These are phyloP conservation scores for Nakazawaea anatomiae DNA, from an alignment of 805 yeast genomes.

Conservation along the genomic window DNA sequence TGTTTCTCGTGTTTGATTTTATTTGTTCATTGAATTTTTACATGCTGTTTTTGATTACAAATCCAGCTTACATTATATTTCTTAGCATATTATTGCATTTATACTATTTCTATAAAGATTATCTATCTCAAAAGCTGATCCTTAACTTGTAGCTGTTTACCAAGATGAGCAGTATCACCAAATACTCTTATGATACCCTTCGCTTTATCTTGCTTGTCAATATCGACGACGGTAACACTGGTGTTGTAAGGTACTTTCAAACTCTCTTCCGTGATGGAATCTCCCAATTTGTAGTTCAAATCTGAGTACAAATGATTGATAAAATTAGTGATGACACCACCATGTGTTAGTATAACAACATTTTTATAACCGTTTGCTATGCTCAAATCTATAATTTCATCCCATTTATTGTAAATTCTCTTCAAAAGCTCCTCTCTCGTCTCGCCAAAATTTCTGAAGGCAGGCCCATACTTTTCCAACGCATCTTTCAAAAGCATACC, in stretches of 20 bases:
- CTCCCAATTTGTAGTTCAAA: conserved; percentile 29
- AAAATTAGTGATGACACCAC: conserved; percentile 69
- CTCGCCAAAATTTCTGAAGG: conserved; percentile 67
- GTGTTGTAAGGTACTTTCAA: conserved; percentile 68
- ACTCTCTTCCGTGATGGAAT: conserved; percentile 31
- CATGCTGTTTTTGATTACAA: background rate
- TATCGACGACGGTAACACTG: conserved; percentile 63
- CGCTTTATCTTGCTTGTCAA: conserved; percentile 29
- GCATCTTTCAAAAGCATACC: conserved; percentile 73
- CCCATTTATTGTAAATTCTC: conserved; percentile 46
- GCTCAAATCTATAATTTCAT: conserved; percentile 32
- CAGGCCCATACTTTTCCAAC: conserved; percentile 44
- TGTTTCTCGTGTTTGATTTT: background rate
- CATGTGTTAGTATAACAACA: conserved; percentile 66
- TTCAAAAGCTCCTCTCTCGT: conserved; percentile 34
- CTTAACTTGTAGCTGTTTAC: conserved; percentile 44
- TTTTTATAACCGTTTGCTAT: conserved; percentile 33
- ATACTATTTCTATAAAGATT: background rate
- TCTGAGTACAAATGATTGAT: conserved; percentile 42
- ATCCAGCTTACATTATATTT: too few relatives aligned
- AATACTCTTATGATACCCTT: conserved; percentile 43
- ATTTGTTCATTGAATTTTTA: background rate
- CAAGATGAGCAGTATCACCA: conserved; percentile 67
- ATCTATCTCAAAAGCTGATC: conserved; percentile 39
- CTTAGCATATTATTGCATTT: background rate